Evolutionary conservation across 1,284 basidiomycete genomes (phyloP), one percentile per base, ranked within the genome.

Genomic region (Melampsora larici-populina): DNA sequence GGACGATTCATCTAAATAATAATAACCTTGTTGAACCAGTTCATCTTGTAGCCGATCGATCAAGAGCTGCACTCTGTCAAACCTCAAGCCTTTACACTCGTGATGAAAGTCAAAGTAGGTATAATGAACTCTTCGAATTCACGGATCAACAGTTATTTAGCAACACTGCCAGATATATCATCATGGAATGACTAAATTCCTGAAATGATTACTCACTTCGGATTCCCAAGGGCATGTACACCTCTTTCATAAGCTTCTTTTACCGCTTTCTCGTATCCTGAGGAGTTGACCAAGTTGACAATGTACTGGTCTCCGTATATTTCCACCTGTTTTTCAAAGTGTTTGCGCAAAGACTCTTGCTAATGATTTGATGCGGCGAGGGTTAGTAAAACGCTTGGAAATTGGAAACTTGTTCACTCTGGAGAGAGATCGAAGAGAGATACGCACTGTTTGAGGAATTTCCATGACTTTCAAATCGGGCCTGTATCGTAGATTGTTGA

Each of bases 381-480:
- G 2, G 33, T 17, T 46, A 18, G 46, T 36, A 8, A 36, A 3
- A 18, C 64, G 58, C 81, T 40, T 79, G 77, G 24, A 64, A 29
- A 15, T 62, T 26, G 40, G 51, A 48, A 58, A 33, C 31, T 29
- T 63, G 18, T 18, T 17, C 18, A 49, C 17, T 29, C 21, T 63
- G 66, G 26, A 49, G 69, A 46, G 24, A 55, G 78, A n/a, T 43
- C 60, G 49, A 43, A 51, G 18, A 46, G 31, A 78, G 21, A 66
- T 29, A 81, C 88, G 80, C 82, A 92, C 92, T 43, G 94, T 92
- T 80, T 93, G 89, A 72, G 90, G 89, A 55, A 92, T 85, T 77
- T 97, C 94, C 94, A 98, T 98, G 80, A 99, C 89, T 85, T 95
- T 92, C 78, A 99, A 86, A 84, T 99, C 97, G 9, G 97, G 97